Base-by-base conservation (phyloP, 2,329 filamentous ascomycete genomes). In the Amphichorda felina region DNA sequence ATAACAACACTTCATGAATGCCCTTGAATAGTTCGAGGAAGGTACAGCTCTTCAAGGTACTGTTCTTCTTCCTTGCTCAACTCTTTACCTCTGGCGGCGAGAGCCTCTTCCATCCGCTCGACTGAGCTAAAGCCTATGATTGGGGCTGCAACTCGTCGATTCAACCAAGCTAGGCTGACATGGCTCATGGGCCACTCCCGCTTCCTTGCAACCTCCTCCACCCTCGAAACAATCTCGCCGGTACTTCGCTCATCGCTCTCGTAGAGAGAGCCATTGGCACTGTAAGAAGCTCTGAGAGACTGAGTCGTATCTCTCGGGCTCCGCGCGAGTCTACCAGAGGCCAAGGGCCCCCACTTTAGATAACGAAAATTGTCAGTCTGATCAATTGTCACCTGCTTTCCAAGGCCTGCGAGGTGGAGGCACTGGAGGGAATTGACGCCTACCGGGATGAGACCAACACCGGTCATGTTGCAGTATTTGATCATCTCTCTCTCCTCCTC, bases 81-180 rank as follows among this genome's bases (percentile, higher is more conserved):
- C 33, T 60, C 59, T 41, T 65, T 65, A 1, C 53, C 57, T 4
- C 51, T 45, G 0, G 57, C 53, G 2, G 56, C 57, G 28, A 78
- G 55, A 2, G 74, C 72, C 56, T 81, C 72, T 28, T 80, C 72
- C 35, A 82, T 68, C 14, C 76, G 57, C 40, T 64, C 59, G 18
- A 66, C 54, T 38, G 60, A 76, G 42, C 62, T 68, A 43, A 81
- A 63, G 0, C 77, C 76, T 37, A 80, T 61, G 43, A 81, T 78
- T 0, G 76, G 76, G 41, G 64, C 69, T 6, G 63, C 54, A 2
- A 67, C 64, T 21, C 64, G 60, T 39, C 17, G 14, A 7, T 69
- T 57, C 38, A 67, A 63, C 79, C 79, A 83, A 2, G 77, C 77
- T 34, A 79, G 61, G 0, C 73, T 68, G 15, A 83, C 70, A 40